Percentiles rank a stretch among this genome's conserved stretches.
Evolutionary conservation across 2,329 filamentous ascomycete genomes (phyloP).

Genomic region (Aspergillus arachidicola): DNA sequence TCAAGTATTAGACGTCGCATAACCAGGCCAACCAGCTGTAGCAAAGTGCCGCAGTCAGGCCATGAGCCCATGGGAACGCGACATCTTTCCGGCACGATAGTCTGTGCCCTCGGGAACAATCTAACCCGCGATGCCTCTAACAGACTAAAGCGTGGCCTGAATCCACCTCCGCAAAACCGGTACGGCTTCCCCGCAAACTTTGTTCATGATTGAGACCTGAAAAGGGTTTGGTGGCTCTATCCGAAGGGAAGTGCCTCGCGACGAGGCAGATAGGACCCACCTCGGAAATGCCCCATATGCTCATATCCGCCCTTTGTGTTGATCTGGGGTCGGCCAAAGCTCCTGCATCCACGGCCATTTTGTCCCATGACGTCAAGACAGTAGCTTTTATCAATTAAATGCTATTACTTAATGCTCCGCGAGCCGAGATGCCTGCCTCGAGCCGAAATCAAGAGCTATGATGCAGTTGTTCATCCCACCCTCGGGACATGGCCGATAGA

Average conservation of each 20-base stretch:
- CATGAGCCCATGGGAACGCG: not conserved
- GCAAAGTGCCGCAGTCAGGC: not conserved
- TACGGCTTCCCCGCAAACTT: not conserved
- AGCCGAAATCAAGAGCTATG: not conserved
- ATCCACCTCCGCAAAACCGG: not conserved
- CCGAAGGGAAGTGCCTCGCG: not conserved
- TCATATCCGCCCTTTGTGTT: too few relatives aligned
- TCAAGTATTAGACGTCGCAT: not conserved
- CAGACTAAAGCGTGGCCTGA: not conserved
- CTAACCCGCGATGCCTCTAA: not conserved
- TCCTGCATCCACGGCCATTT: not conserved
- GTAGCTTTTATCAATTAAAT: not conserved
- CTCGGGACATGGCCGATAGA: not conserved
- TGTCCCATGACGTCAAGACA: not conserved
- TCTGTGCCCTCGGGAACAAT: not conserved
- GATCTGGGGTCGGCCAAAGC: not conserved
- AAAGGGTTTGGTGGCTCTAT: not conserved
- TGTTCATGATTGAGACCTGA: not conserved
- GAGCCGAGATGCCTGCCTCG: not conserved
- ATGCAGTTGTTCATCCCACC: not conserved
- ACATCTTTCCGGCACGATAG: not conserved
- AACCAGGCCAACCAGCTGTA: not conserved
- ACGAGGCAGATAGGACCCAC: not conserved
- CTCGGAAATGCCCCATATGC: not conserved
- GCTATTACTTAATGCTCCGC: too few relatives aligned